Evolutionary conservation across 441 rosid genomes (phyloP).

Genomic region (Melastoma candidum): DNA sequence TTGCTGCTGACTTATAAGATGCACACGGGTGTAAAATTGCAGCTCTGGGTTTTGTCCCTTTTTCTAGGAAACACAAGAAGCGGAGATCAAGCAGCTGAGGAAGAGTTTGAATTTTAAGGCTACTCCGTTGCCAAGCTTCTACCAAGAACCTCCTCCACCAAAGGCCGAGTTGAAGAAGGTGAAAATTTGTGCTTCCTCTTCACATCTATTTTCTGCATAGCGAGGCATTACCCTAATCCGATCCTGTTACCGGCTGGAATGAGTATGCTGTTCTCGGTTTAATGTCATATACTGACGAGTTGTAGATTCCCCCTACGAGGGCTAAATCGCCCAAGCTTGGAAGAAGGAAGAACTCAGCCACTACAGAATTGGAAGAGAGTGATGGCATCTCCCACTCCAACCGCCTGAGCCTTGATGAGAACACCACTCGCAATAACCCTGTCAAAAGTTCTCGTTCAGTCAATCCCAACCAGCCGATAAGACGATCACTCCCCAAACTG

Average conservation of each 20-base stretch:
- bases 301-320: conserved; percentile 93
- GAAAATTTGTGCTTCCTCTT: conserved; percentile 9
- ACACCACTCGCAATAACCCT: conserved; percentile 25
- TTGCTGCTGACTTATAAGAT: background rate
- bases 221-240: no score
- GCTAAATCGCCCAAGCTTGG: conserved; percentile 99
- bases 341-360: conserved; percentile 49
- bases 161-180: conserved; percentile 91
- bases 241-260: no score
- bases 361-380: conserved; percentile 45
- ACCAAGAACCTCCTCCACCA: conserved; percentile 39
- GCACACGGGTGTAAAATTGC: background rate
- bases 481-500: conserved; percentile 83
- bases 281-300: conserved; percentile 14
- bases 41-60: no score
- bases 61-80: conserved; percentile 10
- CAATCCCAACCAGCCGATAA: conserved; percentile 48
- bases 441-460: conserved; percentile 42
- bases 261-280: no score
- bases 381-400: conserved; percentile 22
- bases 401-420: conserved; percentile 73
- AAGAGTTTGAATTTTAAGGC: conserved; percentile 70
- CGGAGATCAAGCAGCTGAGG: conserved; percentile 10
- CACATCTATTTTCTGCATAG: background rate
- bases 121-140: conserved; percentile 12